Conservation (phyloP, 1,284 basidiomycete genomes). For the Boletus mariae region DNA sequence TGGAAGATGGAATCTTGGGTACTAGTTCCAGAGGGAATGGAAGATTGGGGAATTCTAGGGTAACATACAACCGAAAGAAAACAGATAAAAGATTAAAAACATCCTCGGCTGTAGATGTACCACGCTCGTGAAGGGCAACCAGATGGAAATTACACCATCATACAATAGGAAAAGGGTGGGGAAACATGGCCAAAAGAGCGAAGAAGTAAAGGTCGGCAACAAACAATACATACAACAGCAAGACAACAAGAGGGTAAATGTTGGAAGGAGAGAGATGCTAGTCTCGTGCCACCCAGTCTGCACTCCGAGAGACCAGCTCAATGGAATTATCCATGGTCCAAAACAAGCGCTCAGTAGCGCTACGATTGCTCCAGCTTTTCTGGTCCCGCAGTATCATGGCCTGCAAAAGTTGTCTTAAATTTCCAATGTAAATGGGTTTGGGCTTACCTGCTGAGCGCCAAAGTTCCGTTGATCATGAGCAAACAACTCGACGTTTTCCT, state of each 20-base stretch:
- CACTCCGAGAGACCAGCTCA: constrained; percentile 75
- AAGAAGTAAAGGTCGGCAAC: constrained; percentile 1
- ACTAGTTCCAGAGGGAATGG: constrained; percentile 10
- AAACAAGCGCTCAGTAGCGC: constrained; percentile 83
- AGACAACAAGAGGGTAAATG: background rate
- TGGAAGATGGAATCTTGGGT: constrained; percentile 9
- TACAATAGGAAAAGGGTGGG: constrained; percentile 22
- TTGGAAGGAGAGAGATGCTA: constrained; percentile 23
- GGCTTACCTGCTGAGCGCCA: constrained; percentile 84
- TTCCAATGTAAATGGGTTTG: background rate
- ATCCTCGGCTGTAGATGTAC: background rate
- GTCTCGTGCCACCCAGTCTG: constrained; percentile 79
- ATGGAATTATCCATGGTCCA: constrained; percentile 86
- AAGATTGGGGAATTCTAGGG: constrained; percentile 11
- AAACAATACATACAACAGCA: constrained; percentile 13
- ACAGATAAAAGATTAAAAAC: constrained; percentile 13
- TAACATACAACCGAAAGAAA: constrained; percentile 23
- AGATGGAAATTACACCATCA: constrained; percentile 24
- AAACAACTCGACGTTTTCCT: constrained; percentile 87
- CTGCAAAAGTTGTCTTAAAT: constrained; percentile 37
- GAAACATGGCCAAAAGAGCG: constrained; percentile 7
- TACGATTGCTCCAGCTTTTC: constrained; percentile 86
- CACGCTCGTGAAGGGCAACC: constrained; percentile 13
- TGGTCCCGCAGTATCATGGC: constrained; percentile 92
- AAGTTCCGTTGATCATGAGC: constrained; percentile 88